Percentiles rank a stretch among this genome's conserved stretches.
Evolutionary conservation across 768 basidiomycete genomes (phyloP).

Genomic region (Podaxis rugospora): DNA sequence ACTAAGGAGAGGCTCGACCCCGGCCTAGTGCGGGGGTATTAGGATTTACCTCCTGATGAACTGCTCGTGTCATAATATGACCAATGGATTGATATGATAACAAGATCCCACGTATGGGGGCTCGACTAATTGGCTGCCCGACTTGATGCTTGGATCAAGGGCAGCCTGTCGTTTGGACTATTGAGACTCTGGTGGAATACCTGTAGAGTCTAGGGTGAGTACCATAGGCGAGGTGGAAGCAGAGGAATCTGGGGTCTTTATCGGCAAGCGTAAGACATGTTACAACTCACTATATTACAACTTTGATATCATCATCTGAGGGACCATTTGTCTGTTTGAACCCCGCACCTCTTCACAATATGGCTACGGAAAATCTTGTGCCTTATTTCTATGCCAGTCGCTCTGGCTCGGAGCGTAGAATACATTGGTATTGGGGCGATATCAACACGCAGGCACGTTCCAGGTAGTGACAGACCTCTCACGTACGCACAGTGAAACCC

Average conservation of each 20-base stretch:
- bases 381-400: too few species aligned
- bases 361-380: too few species aligned
- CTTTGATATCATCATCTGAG: not conserved
- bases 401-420: too few species aligned
- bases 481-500: too few species aligned
- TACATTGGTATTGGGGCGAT: too few species aligned
- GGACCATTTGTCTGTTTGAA: not conserved
- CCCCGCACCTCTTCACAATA: not conserved
- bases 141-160: constrained; percentile 72
- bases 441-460: too few species aligned
- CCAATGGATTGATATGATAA: too few species aligned
- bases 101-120: constrained; percentile 33
- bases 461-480: too few species aligned
- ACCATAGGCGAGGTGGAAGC: constrained; percentile 47
- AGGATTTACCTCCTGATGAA: not conserved
- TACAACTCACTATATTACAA: not conserved
- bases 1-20: not conserved
- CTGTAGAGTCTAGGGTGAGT: constrained; percentile 62
- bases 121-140: constrained; percentile 68
- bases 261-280: not conserved
- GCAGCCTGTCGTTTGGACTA: constrained; percentile 67
- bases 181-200: constrained; percentile 27
- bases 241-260: constrained; percentile 38
- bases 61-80: not conserved
- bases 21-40: not conserved